Evolutionary conservation across 108 stramenopile species (phyloP).

Genomic region (Fragilaria crotonensis): DNA sequence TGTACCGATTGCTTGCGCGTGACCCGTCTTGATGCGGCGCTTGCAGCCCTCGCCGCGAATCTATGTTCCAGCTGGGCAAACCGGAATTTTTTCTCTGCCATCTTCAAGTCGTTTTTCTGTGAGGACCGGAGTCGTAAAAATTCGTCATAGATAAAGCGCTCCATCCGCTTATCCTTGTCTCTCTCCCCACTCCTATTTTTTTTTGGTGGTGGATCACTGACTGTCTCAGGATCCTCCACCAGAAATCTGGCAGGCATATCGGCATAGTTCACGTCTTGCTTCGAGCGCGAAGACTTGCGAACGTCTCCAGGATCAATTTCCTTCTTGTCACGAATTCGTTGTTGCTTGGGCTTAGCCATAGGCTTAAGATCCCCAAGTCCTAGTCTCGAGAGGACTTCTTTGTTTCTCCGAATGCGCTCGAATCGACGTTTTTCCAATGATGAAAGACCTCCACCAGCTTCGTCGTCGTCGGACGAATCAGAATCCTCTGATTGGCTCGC

Average conservation of each 20-base stretch:
- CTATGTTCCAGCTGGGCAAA: conserved; percentile 13
- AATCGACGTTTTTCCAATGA: conserved; percentile 19
- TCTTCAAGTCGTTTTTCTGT: conserved; percentile 14
- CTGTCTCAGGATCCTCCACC: neutral
- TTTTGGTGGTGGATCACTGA: conserved; percentile 3
- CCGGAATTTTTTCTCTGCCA: conserved; percentile 5
- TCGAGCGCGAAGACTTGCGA: neutral
- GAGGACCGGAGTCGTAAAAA: conserved; percentile 22
- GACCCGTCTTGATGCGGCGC: neutral
- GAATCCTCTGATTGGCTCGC: neutral
- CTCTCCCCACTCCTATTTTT: conserved; percentile 1
- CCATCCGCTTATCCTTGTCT: conserved; percentile 8
- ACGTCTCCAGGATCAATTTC: neutral
- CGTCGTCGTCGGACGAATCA: neutral
- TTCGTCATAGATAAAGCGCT: conserved; percentile 25
- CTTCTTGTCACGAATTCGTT: neutral
- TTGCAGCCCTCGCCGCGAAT: conserved; percentile 11
- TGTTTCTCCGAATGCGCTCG: conserved; percentile 63
- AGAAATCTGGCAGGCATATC: neutral
- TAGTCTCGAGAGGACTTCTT: conserved; percentile 44
- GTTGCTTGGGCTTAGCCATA: neutral
- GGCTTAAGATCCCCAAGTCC: conserved; percentile 32
- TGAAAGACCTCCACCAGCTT: neutral
- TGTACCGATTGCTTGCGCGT: neutral
- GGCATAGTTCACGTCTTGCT: neutral